Evolutionary conservation across 2,329 filamentous ascomycete species (phyloP).

Genomic region (Thelonectria rubi): DNA sequence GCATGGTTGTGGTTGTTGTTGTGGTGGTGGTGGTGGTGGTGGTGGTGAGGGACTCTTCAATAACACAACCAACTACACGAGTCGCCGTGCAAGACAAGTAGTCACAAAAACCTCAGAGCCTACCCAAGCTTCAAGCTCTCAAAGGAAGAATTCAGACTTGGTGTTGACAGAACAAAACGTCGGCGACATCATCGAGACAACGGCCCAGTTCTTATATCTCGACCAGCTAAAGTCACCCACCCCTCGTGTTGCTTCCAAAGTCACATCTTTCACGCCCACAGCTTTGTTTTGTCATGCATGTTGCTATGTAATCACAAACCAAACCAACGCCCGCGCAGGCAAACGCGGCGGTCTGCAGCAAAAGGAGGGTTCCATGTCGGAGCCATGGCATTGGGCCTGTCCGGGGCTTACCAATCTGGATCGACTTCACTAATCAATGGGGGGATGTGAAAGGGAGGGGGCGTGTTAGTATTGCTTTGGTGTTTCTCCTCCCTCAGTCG

Average conservation of each 20-base stretch:
- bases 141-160: background rate
- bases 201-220: conserved; percentile 20
- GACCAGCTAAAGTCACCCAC: too few species aligned
- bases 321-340: too few species aligned
- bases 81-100: too few species aligned
- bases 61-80: background rate
- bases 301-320: conserved; percentile 17
- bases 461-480: too few species aligned
- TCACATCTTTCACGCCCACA: background rate
- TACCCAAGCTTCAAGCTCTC: conserved; percentile 1
- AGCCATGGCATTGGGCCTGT: too few species aligned
- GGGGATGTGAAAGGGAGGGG: too few species aligned
- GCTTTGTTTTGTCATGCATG: background rate
- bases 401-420: too few species aligned
- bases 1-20: conserved; percentile 6
- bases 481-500: too few species aligned
- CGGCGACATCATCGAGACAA: conserved; percentile 3
- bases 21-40: background rate
- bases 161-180: background rate
- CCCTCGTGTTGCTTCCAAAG: background rate
- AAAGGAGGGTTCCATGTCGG: too few species aligned
- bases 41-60: background rate
- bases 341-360: too few species aligned
- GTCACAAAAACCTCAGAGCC: too few species aligned
- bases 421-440: too few species aligned